Evolutionary conservation across 2,329 filamentous ascomycete species (phyloP).

Genomic region (Claviceps paspali): DNA sequence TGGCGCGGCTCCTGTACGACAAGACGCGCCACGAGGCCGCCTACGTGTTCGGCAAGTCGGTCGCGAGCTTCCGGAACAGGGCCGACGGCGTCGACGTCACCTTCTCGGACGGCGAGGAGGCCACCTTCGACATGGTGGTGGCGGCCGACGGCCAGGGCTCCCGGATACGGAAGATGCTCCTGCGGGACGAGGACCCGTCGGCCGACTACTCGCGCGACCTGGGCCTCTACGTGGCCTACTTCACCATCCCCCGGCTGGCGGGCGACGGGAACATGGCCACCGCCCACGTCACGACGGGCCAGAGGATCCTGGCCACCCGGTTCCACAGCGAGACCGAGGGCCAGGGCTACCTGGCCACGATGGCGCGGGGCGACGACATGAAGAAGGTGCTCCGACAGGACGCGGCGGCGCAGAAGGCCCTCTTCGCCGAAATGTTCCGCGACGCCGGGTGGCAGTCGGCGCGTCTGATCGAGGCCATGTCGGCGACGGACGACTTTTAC

Average conservation of each 20-base stretch:
- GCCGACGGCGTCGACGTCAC: conserved; percentile 16
- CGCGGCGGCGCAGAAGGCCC: conserved; percentile 17
- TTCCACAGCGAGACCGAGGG: conserved; percentile 11
- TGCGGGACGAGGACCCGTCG: conserved; percentile 14
- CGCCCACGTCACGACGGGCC: conserved; percentile 18
- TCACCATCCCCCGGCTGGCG: conserved; percentile 19
- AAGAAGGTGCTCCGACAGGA: conserved; percentile 8
- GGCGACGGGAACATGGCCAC: conserved; percentile 9
- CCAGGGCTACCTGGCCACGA: conserved; percentile 11
- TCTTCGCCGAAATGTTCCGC: conserved; percentile 21
- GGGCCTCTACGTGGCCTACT: conserved; percentile 22
- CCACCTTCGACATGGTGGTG: conserved; percentile 35
- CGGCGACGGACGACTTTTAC: conserved; percentile 28
- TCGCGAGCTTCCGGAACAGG: conserved; percentile 15
- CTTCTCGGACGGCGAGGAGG: conserved; percentile 28
- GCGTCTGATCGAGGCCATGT: conserved; percentile 19
- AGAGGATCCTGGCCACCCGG: conserved; percentile 19
- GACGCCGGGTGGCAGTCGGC: conserved; percentile 29
- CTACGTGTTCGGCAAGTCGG: conserved; percentile 16
- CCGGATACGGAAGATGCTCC: conserved; percentile 10
- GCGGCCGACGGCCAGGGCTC: conserved; percentile 34
- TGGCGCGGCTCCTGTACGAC: conserved; percentile 35
- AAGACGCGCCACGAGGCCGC: conserved; percentile 13
- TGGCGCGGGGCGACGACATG: conserved; percentile 12
- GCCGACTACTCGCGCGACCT: conserved; percentile 1